Percentiles rank a stretch among this genome's conserved stretches.
Evolutionary conservation across 2,329 filamentous ascomycete species (phyloP).

Genomic region (Fusarium hostae): DNA sequence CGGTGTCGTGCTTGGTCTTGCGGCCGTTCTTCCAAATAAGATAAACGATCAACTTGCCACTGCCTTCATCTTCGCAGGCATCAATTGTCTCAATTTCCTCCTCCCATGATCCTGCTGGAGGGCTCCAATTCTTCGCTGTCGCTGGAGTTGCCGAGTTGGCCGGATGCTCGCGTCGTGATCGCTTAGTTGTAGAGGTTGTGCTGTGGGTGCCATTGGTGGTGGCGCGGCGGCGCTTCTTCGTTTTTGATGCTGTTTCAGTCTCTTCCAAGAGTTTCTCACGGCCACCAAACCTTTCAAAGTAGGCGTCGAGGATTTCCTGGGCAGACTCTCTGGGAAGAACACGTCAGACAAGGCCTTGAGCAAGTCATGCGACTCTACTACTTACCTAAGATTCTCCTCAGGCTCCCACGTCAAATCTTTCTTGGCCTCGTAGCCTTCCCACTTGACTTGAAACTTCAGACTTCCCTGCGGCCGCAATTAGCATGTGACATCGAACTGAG

Average conservation of each 20-base stretch:
- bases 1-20: constrained; percentile 78
- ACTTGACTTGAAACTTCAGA: constrained; percentile 78
- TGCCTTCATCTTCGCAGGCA: constrained; percentile 74
- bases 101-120: constrained; percentile 81
- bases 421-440: constrained; percentile 80
- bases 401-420: constrained; percentile 83
- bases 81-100: constrained; percentile 76
- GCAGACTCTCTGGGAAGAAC: constrained; percentile 62
- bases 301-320: constrained; percentile 70
- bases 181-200: constrained; percentile 53
- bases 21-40: constrained; percentile 78
- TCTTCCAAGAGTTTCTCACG: constrained; percentile 64
- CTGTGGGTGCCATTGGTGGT: constrained; percentile 53
- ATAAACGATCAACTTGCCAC: constrained; percentile 71
- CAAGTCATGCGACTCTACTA: not conserved
- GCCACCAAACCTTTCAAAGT: constrained; percentile 72
- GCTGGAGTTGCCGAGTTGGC: constrained; percentile 60
- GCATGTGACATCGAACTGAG: not conserved
- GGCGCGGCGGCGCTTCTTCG: constrained; percentile 68
- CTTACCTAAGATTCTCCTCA: constrained; percentile 67
- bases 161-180: constrained; percentile 62
- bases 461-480: constrained; percentile 53
- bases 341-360: not conserved
- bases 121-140: constrained; percentile 66
- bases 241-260: constrained; percentile 60